Conservation (phyloP, 176 grass and related monocot species). For the Cocos nucifera region DNA sequence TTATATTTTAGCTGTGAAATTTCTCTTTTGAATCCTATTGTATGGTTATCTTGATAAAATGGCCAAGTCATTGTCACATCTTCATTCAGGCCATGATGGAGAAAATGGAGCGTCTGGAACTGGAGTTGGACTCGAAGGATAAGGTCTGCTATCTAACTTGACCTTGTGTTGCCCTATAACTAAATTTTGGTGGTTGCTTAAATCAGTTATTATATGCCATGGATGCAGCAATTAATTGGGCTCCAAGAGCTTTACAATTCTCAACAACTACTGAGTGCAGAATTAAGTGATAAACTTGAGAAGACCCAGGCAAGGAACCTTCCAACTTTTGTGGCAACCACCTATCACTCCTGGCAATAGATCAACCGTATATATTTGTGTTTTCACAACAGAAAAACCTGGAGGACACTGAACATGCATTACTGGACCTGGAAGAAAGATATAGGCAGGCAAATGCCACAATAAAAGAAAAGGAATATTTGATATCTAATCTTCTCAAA, state of each 20-base stretch:
- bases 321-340: too few species aligned
- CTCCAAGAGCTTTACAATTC: conserved; percentile 91
- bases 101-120: conserved; percentile 83
- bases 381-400: conserved; percentile 62
- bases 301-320: conserved; percentile 52
- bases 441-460: conserved; percentile 82
- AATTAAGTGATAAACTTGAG: conserved; percentile 80
- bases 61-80: too few species aligned
- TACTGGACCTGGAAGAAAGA: conserved; percentile 92
- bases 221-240: conserved; percentile 73
- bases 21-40: too few species aligned
- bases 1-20: too few species aligned
- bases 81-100: conserved; percentile 69
- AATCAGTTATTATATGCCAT: conserved; percentile 11
- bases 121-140: conserved; percentile 89
- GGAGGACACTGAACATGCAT: conserved; percentile 56
- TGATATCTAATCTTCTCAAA: conserved; percentile 85
- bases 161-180: too few species aligned
- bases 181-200: not conserved
- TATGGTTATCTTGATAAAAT: too few species aligned
- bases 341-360: too few species aligned
- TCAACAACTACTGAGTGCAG: conserved; percentile 78
- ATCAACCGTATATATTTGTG: too few species aligned
- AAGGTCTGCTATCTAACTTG: conserved; percentile 40
- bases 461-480: conserved; percentile 99